Evolutionary conservation across 2,329 filamentous ascomycete species (phyloP).

Genomic region (Aspergillus sp.): DNA sequence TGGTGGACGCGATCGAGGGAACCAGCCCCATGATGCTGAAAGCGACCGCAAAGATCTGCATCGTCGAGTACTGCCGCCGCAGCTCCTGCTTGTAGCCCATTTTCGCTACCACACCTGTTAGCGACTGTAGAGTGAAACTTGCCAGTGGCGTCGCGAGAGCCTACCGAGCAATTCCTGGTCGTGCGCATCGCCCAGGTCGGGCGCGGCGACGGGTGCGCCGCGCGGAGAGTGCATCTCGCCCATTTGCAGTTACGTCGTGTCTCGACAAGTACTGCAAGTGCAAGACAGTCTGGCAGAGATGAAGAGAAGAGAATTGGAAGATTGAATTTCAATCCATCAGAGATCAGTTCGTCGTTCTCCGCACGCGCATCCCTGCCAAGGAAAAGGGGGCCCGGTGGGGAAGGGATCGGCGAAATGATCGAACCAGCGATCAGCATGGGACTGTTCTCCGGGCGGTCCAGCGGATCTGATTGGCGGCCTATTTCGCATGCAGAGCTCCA

Average conservation of each 20-base stretch:
- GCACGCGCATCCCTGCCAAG: too few relatives aligned
- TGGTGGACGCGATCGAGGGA: conserved; percentile 60
- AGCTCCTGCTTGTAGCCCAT: conserved; percentile 61
- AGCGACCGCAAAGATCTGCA: conserved; percentile 63
- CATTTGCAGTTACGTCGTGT: not conserved
- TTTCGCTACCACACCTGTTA: conserved; percentile 14
- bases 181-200: not conserved
- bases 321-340: too few relatives aligned
- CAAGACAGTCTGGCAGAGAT: too few relatives aligned
- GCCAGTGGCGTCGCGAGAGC: too few relatives aligned
- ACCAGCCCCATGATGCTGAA: conserved; percentile 63
- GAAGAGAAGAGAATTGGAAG: not conserved
- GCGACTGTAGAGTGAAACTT: not conserved
- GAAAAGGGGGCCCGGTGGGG: too few relatives aligned
- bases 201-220: not conserved
- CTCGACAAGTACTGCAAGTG: too few relatives aligned
- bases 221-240: not conserved
- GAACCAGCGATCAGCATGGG: not conserved
- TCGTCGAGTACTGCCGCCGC: conserved; percentile 59
- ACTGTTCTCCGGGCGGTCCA: not conserved
- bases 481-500: too few relatives aligned
- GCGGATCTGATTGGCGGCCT: not conserved
- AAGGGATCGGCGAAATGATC: not conserved
- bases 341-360: too few relatives aligned
- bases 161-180: conserved; percentile 3